Base-by-base conservation (phyloP, 2,329 filamentous ascomycete genomes). In the Didymella exigua region DNA sequence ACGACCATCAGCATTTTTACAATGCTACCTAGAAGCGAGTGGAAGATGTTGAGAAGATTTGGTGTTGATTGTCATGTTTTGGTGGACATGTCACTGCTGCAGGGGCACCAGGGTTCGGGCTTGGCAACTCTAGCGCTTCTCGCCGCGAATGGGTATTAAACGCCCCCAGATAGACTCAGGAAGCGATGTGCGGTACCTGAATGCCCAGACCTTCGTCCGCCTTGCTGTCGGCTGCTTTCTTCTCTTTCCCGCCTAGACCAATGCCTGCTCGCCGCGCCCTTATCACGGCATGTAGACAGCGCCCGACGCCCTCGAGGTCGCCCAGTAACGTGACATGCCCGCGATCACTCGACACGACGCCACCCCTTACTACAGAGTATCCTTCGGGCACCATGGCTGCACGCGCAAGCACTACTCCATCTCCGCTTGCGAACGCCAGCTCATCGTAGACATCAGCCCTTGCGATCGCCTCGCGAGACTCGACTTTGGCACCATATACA, bases 281-380 rank as follows among this genome's bases (percentile, higher is more conserved):
- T 0, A 87, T 69, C 13, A 96, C 74, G 10, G 89, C 90, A 63
- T 81, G 79, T 29, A 97, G 73, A 59, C 89, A 92, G 65, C 81
- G 83, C 0, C 91, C 92, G 0, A 96, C 87, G 0, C 88, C 91
- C 59, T 90, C 86, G 59, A 96, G 72, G 77, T 97, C 93, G 0
- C 93, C 93, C 27, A 97, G 75, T 68, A 98, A 81, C 1, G 90
- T 92, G 30, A 97, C 88, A 77, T 98, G 93, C 0, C 93, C 93
- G 3, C 91, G 81, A 61, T 96, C 91, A 49, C 88, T 92, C 63
- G 86, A 88, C 11, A 96, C 85, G 16, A 91, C 79, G 0, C 92
- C 92, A 11, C 87, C 88, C 40, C 83, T 85, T 1, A 88, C 90
- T 30, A 89, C 80, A 43, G 84, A 81, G 71, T 96, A 97, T 0